Percentiles rank a stretch among this genome's conserved stretches.
These are phyloP conservation scores for Cardamine chenopodiifolia DNA, from an alignment of 345 rosid genomes.

Conservation along the genomic window DNA sequence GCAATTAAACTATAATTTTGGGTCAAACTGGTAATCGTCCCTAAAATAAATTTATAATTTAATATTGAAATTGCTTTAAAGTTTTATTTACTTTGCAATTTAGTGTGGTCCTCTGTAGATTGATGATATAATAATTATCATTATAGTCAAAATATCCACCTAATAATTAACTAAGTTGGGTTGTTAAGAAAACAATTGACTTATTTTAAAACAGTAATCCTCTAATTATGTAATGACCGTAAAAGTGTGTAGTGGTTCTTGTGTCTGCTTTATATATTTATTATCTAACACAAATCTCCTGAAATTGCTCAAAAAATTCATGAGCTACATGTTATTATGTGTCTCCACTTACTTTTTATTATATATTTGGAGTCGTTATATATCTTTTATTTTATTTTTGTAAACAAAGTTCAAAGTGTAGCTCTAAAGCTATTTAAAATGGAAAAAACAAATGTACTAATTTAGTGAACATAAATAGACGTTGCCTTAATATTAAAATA, in stretches of 20 bases:
- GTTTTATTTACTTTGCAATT: not conserved
- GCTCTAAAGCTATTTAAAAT: not conserved
- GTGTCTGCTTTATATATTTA: not conserved
- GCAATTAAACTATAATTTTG: no score
- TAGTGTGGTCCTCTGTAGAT: not conserved
- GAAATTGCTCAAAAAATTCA: conserved; percentile 1
- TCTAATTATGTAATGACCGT: not conserved
- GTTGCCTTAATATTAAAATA: conserved; percentile 13
- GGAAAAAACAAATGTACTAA: conserved; percentile 15
- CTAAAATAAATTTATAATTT: no score
- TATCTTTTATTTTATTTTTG: not conserved
- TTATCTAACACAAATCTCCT: not conserved
- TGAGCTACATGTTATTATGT: not conserved
- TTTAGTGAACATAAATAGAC: conserved; percentile 36
- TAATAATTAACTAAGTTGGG: not conserved
- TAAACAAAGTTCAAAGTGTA: not conserved
- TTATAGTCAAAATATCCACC: not conserved
- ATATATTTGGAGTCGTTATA: not conserved
- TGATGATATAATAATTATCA: not conserved
- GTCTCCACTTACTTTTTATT: not conserved
- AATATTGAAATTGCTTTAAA: not conserved
- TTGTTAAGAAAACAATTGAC: not conserved
- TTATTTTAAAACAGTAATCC: not conserved
- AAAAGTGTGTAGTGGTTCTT: not conserved
- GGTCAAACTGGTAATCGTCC: no score